Conservation (phyloP, 2,329 filamentous ascomycete species). For the Phyllosticta paracitricarpa region DNA sequence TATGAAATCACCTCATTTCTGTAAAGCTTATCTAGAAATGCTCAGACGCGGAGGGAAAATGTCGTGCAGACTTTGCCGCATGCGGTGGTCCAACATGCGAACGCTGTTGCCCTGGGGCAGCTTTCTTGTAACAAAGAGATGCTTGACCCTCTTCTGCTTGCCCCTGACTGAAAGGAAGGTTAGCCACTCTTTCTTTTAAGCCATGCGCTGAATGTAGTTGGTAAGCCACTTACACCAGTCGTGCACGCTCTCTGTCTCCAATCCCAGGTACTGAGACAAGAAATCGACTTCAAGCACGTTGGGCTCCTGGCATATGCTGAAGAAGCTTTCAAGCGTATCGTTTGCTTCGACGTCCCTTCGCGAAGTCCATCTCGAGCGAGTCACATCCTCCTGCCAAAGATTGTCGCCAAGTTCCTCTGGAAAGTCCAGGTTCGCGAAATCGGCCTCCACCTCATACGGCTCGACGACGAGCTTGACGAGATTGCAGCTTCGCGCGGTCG, state of each 20-base stretch:
- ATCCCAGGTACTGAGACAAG: background rate
- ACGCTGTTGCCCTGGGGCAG: background rate
- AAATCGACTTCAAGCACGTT: background rate
- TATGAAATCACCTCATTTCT: too few relatives aligned
- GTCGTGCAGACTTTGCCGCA: background rate
- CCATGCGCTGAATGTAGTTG: background rate
- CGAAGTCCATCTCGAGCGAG: background rate
- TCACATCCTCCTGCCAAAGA: background rate
- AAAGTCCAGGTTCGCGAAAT: background rate
- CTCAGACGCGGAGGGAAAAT: background rate
- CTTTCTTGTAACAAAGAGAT: background rate
- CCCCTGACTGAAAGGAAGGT: background rate
- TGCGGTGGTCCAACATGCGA: background rate
- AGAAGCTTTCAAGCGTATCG: background rate
- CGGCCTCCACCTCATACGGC: background rate
- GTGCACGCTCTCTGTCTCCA: background rate
- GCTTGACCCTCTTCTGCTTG: background rate
- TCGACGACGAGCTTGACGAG: background rate
- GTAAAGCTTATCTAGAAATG: background rate
- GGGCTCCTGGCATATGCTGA: background rate
- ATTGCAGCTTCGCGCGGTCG: background rate
- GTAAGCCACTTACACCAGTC: background rate
- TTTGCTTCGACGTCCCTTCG: background rate
- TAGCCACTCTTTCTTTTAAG: background rate
- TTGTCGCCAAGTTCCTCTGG: background rate